Evolutionary conservation across 2,329 filamentous ascomycete species (phyloP).

Genomic region (Pseudogymnoascus sp.): DNA sequence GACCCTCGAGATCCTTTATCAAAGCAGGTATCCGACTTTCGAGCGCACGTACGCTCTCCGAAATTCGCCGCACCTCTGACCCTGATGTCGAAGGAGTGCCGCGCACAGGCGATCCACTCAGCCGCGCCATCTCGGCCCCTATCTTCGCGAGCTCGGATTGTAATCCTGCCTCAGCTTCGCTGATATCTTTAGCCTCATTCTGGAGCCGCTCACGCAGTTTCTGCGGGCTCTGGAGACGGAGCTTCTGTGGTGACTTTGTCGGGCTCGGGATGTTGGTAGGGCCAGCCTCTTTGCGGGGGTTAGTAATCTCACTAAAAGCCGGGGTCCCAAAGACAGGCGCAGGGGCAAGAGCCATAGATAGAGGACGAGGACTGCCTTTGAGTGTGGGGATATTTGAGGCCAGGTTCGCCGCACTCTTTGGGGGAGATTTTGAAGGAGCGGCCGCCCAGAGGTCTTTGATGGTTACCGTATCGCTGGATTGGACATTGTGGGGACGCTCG

Average conservation of each 20-base stretch:
- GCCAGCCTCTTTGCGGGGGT: background rate
- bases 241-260: constrained; percentile 31
- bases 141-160: constrained; percentile 73
- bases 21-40: constrained; percentile 58
- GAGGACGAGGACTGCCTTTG: constrained; percentile 17
- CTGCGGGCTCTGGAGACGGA: constrained; percentile 63
- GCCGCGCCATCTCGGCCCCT: constrained; percentile 65
- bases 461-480: constrained; percentile 21
- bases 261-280: background rate
- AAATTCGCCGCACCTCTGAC: constrained; percentile 35
- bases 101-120: constrained; percentile 29
- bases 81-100: constrained; percentile 19
- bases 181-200: constrained; percentile 67
- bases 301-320: background rate
- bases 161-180: constrained; percentile 60
- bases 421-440: constrained; percentile 19
- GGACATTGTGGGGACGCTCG: constrained; percentile 26
- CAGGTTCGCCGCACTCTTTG: constrained; percentile 21
- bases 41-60: constrained; percentile 54
- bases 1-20: constrained; percentile 50
- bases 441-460: constrained; percentile 26
- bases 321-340: background rate
- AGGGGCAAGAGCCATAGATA: background rate
- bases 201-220: constrained; percentile 80
- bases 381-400: constrained; percentile 29